Conservation (phyloP, 768 basidiomycete species). For the Galerina sulciceps region DNA sequence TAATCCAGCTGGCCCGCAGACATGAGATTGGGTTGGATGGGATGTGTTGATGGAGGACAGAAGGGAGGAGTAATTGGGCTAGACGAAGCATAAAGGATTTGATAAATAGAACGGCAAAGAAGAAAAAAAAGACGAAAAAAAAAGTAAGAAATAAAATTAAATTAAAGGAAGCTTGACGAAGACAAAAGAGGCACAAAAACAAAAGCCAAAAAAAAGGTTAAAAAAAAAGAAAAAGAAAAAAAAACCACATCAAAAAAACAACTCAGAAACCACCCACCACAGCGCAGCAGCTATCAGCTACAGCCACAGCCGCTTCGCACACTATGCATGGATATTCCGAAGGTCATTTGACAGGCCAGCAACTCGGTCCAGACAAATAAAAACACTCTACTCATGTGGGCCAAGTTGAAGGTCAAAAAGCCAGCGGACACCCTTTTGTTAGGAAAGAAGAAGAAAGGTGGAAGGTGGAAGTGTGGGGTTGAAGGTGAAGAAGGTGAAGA, state of each 20-base stretch:
- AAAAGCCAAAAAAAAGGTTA: neutral
- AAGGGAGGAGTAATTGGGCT: too few relatives aligned
- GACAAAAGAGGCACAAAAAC: neutral
- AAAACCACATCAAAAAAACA: neutral
- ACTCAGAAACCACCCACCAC: too few relatives aligned
- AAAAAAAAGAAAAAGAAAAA: neutral
- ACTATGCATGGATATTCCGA: slow-evolving; percentile 25
- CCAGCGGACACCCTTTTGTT: slow-evolving; percentile 31
- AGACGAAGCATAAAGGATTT: too few relatives aligned
- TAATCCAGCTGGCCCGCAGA: too few relatives aligned
- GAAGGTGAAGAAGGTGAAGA: neutral
- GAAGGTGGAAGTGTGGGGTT: too few relatives aligned
- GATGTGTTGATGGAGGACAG: too few relatives aligned
- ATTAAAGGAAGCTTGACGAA: neutral
- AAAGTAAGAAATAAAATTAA: neutral
- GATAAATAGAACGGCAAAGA: too few relatives aligned
- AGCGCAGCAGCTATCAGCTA: too few relatives aligned
- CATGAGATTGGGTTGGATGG: too few relatives aligned
- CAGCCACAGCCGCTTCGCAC: too few relatives aligned
- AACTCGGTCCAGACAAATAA: slow-evolving; percentile 26
- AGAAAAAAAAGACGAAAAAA: too few relatives aligned
- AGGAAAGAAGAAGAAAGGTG: neutral
- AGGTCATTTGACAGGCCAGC: slow-evolving; percentile 32
- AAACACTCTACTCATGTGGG: slow-evolving; percentile 19
- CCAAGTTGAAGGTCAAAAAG: slow-evolving; percentile 44